Evolutionary conservation across 106 monocot genomes (phyloP), one percentile per base, ranked within the genome.

Genomic region (Acorus gramineus): DNA sequence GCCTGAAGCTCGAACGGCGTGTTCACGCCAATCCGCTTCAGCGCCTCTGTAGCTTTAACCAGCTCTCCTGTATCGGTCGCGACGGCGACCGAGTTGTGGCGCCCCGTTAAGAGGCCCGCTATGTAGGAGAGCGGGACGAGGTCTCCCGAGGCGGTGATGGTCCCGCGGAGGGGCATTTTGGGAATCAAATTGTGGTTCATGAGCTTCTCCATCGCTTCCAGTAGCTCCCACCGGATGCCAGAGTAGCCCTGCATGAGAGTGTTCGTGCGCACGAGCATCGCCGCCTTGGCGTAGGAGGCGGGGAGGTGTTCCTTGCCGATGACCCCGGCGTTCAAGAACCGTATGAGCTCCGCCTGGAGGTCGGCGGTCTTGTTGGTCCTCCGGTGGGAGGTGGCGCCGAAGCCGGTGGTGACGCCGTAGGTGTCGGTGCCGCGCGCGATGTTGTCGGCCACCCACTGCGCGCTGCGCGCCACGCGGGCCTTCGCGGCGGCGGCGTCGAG

Each of bases 371-470:
- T 5, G 43, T 60, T n/a, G 42, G 14, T 44, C 11, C 60, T 60
- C 52, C 81, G 77, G 75, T 85, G 85, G n/a, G 85, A 85, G 45
- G 80, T 78, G 52, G 85, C 74, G 9, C 85, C 85, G 71, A 85
- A 85, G 9, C 85, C 85, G 47, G 85, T 81, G 49, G 85, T 85
- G 53, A 85, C 78, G 12, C 85, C 85, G 56, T 81, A 81, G 64
- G 70, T 78, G 72, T 79, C 79, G 7, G 73, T 73, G 43, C 79
- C 79, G 44, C 73, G 9, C 8, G 44, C 69, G 52, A 79, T 65
- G 46, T 74, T 79, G 13, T 73, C 73, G 0, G 73, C 73, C n/a
- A 79, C 71, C 79, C 79, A 81, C 4, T 63, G 13, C 11, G 68
- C 69, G 71, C 81, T 81, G 59, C 59, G 44, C 11, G 72, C 66